phyloP scores from a whole-genome alignment of 345 rosid genomes.

The Rubroshorea leprosula region DNA sequence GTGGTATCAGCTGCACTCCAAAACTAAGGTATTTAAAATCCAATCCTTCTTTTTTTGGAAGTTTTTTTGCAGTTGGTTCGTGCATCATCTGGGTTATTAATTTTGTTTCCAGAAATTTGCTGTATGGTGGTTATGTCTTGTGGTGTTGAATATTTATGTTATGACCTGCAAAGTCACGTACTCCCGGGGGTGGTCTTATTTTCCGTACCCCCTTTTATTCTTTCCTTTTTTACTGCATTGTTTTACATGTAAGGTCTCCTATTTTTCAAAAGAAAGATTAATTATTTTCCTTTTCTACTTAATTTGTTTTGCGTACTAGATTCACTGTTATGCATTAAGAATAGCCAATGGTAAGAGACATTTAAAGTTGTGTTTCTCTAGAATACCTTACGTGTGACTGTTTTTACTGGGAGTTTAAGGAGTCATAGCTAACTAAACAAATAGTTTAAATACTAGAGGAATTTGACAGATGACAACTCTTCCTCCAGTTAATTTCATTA shows the following conservation, averaged over 20 bases:
- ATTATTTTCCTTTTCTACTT: not conserved
- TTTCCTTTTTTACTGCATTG: not conserved
- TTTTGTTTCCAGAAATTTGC: not conserved
- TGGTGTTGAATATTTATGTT: too few species aligned
- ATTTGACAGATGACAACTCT: too few species aligned
- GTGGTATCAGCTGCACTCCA: slow-evolving; percentile 94
- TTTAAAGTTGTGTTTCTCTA: too few species aligned
- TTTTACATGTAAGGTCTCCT: not conserved
- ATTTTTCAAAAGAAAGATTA: not conserved
- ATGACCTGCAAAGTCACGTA: too few species aligned
- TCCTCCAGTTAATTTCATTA: too few species aligned
- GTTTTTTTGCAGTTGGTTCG: not conserved
- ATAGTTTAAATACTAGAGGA: too few species aligned
- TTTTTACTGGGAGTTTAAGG: too few species aligned
- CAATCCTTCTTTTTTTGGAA: not conserved
- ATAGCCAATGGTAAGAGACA: not conserved
- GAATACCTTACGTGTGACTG: too few species aligned
- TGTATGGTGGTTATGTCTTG: not conserved
- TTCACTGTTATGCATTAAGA: not conserved
- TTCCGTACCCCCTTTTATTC: not conserved
- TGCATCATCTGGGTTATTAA: not conserved
- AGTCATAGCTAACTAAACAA: too few species aligned
- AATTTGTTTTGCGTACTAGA: not conserved
- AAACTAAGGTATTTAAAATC: slow-evolving; percentile 48
- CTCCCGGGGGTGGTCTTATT: too few species aligned